These are phyloP conservation scores for Salvia splendens DNA, from an alignment of 257 asterid genomes.

Conservation along the genomic window DNA sequence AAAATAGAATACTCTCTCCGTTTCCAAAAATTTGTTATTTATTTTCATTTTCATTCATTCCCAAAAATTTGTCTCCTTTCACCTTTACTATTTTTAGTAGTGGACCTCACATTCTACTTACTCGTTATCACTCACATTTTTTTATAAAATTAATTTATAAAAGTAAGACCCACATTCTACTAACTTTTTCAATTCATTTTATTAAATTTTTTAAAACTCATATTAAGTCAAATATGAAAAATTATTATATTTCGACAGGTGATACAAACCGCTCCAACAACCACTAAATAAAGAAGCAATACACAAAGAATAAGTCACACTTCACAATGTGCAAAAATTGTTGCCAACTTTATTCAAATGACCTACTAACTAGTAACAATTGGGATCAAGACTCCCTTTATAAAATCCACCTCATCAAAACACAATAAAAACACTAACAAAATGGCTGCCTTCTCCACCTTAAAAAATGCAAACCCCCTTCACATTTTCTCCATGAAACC, in stretches of 20 bases:
- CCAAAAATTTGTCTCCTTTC: too few species aligned
- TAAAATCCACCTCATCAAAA: constrained; percentile 41
- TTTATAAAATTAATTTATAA: too few species aligned
- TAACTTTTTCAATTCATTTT: too few species aligned
- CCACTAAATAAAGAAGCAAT: background rate
- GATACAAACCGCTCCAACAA: constrained; percentile 20
- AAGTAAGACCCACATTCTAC: too few species aligned
- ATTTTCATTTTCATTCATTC: too few species aligned
- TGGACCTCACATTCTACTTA: too few species aligned
- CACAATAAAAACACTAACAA: constrained; percentile 2
- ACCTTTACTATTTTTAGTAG: too few species aligned
- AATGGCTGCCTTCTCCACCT: constrained; percentile 43
- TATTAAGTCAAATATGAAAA: background rate
- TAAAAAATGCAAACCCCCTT: constrained; percentile 35
- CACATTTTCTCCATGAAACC: constrained; percentile 50
- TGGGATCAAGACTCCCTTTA: constrained; percentile 52
- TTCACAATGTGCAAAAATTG: constrained; percentile 56
- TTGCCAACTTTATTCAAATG: constrained; percentile 63
- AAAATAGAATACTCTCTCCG: too few species aligned
- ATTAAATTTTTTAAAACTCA: too few species aligned
- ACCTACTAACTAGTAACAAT: constrained; percentile 52
- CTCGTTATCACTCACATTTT: too few species aligned
- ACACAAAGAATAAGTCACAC: constrained; percentile 38
- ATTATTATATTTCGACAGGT: background rate
- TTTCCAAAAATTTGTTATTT: too few species aligned